Percentiles rank a stretch among this genome's conserved stretches.
These are phyloP conservation scores for Paecilomyces fulvus DNA, from an alignment of 2,329 filamentous ascomycete genomes.

Conservation along the genomic window DNA sequence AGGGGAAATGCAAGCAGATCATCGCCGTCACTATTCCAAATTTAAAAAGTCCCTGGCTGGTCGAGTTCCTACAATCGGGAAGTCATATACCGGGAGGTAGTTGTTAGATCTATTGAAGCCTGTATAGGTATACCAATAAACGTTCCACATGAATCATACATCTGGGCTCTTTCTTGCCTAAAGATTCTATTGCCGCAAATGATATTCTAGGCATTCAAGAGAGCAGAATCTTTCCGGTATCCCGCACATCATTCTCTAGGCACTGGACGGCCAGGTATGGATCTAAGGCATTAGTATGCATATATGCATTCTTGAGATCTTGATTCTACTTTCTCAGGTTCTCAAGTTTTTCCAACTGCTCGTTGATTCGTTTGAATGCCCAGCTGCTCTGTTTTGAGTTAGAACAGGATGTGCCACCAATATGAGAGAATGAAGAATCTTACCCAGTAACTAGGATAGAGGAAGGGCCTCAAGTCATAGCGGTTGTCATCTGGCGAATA, in stretches of 20 bases:
- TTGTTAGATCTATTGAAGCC: neutral
- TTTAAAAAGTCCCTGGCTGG: too few species aligned
- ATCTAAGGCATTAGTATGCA: neutral
- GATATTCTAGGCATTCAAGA: neutral
- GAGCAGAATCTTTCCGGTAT: neutral
- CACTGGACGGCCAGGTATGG: neutral
- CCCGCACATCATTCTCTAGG: neutral
- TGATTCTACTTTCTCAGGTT: neutral
- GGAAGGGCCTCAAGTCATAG: conserved; percentile 46
- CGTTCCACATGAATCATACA: neutral
- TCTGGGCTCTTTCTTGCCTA: neutral
- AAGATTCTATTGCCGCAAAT: neutral
- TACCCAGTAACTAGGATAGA: conserved; percentile 24
- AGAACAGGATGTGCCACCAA: conserved; percentile 11
- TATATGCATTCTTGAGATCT: neutral
- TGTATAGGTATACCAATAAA: neutral
- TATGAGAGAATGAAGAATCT: neutral
- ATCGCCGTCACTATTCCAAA: too few species aligned
- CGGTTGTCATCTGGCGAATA: conserved; percentile 49
- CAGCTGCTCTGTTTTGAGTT: conserved; percentile 12
- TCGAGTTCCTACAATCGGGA: too few species aligned
- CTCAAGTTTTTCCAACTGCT: conserved; percentile 20
- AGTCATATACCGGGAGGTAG: too few species aligned
- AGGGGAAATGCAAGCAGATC: too few species aligned
- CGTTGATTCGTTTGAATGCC: conserved; percentile 37